Evolutionary conservation across 75 land plant species (phyloP), one percentile per base, ranked within the genome.

Genomic region (Azolla pinnata): DNA sequence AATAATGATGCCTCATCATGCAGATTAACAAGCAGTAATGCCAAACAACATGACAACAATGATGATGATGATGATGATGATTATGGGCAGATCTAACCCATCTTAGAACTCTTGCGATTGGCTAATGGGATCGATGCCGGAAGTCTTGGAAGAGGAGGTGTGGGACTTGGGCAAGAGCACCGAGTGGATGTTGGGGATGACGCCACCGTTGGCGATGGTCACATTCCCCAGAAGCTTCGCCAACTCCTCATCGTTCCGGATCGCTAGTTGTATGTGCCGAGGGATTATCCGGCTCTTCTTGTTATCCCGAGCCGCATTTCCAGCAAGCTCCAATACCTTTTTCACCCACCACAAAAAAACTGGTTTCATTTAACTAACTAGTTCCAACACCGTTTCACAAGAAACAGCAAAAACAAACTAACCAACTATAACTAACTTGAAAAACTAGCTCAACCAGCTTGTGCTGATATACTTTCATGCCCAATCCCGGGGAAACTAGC

Each of bases 181-280:
- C 12, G 58, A 5, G 18, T 56, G 58, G 28, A 28, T 62, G 60
- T 62, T 62, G 4, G 64, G 64, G 29, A 62, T 27, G 2, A 62
- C 64, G 12, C 64, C 64, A 4, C 64, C 64, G 9, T 29, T 29
- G 18, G 64, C 64, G 12, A 62, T 62, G 21, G 29, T 29, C 29
- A 62, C 64, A 9, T 27, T 50, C 19, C 64, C 64, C 31, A 62
- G 61, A 27, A 62, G 64, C 33, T 62, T 56, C 7, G 33, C 28
- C 32, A 56, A 31, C 58, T 56, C 58, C 59, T 61, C 63, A 46
- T 60, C 62, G 28, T 60, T 60, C 24, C 62, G 35, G 18, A 60
- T 46, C 1, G 62, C 62, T 19, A 60, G 28, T 24, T 60, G 62
- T 25, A 60, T 60, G 24, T 60, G 62, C 2, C 62, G 62, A 38